Evolutionary conservation across 495 filamentous ascomycete species (phyloP).

Genomic region (Paragyromitra xinjiangensis): DNA sequence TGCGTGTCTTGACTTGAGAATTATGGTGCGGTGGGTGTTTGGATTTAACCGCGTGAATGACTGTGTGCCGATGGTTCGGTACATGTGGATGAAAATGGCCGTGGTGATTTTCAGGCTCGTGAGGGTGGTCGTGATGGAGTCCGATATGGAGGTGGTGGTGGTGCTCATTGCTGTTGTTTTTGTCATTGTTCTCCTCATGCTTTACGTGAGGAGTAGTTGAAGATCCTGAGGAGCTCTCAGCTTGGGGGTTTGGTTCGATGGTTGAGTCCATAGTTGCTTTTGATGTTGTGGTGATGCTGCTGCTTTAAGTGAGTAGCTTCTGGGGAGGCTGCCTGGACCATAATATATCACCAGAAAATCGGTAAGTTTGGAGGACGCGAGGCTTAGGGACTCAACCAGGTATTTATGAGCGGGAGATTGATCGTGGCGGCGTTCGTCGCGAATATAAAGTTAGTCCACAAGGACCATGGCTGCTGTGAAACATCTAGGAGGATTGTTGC

Average conservation of each 20-base stretch:
- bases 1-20: slow-evolving; percentile 1
- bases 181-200: slow-evolving; percentile 59
- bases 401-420: background rate
- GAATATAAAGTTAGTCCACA: background rate
- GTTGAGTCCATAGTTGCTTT: background rate
- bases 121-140: slow-evolving; percentile 1
- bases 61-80: slow-evolving; percentile 8
- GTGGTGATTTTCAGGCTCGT: slow-evolving; percentile 12
- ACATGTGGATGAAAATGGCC: slow-evolving; percentile 17
- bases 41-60: slow-evolving; percentile 12
- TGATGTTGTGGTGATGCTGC: background rate
- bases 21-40: slow-evolving; percentile 20
- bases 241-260: background rate
- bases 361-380: background rate
- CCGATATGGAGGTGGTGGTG: background rate
- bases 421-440: background rate
- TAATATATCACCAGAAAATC: background rate
- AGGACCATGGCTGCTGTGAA: background rate
- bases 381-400: background rate
- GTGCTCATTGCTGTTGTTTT: background rate
- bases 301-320: background rate
- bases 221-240: background rate
- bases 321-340: background rate
- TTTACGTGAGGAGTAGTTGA: slow-evolving; percentile 66
- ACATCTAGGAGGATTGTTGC: background rate